phyloP scores from a whole-genome alignment of 2,329 filamentous ascomycete species.

The Lanzia echinophila region DNA sequence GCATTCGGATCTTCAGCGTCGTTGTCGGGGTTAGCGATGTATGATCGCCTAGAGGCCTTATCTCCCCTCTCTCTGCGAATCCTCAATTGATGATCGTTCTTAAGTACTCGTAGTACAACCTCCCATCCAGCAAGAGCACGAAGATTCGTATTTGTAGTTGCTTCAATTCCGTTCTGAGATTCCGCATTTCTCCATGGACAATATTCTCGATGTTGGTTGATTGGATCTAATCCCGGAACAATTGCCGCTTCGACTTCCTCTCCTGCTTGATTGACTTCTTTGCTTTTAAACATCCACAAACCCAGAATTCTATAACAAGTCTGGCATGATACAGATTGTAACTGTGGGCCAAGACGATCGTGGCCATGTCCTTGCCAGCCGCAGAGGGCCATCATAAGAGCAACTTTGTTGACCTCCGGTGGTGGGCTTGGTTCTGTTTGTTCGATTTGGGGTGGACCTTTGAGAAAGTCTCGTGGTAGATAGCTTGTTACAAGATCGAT shows the following conservation, averaged over 20 bases:
- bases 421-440: not conserved
- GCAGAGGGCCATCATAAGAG: constrained; percentile 62
- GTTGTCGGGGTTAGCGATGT: not conserved
- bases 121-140: constrained; percentile 45
- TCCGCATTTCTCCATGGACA: constrained; percentile 69
- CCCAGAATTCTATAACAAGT: constrained; percentile 85
- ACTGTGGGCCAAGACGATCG: constrained; percentile 24
- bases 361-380: constrained; percentile 60
- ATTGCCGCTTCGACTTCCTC: constrained; percentile 47
- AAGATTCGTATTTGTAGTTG: constrained; percentile 27
- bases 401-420: constrained; percentile 47
- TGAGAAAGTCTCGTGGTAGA: constrained; percentile 45
- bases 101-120: constrained; percentile 46
- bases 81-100: constrained; percentile 44
- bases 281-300: constrained; percentile 88
- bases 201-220: constrained; percentile 72
- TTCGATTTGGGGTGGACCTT: not conserved
- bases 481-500: constrained; percentile 44
- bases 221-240: constrained; percentile 61
- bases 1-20: constrained; percentile 6
- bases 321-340: constrained; percentile 54
- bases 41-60: constrained; percentile 8
- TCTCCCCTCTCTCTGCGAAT: constrained; percentile 15
- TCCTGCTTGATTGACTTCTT: constrained; percentile 51
- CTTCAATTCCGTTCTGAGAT: constrained; percentile 47